Base-by-base conservation (phyloP, 768 basidiomycete genomes). In the Chalciporus sphaerocephalus region DNA sequence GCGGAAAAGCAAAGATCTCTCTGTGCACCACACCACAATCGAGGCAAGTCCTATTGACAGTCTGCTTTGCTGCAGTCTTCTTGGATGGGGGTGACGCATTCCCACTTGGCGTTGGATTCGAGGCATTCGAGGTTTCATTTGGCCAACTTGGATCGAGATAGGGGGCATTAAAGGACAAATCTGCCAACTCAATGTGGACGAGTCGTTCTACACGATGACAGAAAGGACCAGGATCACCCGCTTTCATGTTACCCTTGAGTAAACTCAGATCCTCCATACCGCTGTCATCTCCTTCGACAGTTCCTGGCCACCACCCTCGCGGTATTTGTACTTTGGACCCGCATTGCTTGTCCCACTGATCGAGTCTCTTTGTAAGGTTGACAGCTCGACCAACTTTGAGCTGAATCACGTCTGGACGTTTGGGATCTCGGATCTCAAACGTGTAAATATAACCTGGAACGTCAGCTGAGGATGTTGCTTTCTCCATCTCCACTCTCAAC, bases 291-390 rank as follows among this genome's bases (percentile, higher is more conserved):
- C 53, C 62, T 42, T 73, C 72, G 22, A 72, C 69, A 23, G 69
- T 70, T 17, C 76, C 76, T 2, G 90, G 90, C 73, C 81, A 89
- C 69, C 76, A 85, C 1, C 87, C 87, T 35, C 86, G 75, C 13
- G 87, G 65, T 28, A 88, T 75, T 41, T 83, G 85, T 53, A 82
- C 77, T 61, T 85, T 87, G 7, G 86, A 87, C 4, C 78, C 78
- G 48, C 90, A 92, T 54, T 88, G 86, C 54, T 85, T 90, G 17
- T 73, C 73, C 90, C 90, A 92, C 54, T 92, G 75, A 58, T 84
- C 80, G 37, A 90, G 72, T 23, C 90, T 74, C 54, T 83, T 83
- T 23, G 73, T 75, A 18, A 90, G 74, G 59, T 89, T 89, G 27
- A 78, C 75, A 1, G 90, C 74, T 25, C 89, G 78, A 13, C 90